phyloP scores from a whole-genome alignment of 106 monocot species.

The Acanthochlamys bracteata region DNA sequence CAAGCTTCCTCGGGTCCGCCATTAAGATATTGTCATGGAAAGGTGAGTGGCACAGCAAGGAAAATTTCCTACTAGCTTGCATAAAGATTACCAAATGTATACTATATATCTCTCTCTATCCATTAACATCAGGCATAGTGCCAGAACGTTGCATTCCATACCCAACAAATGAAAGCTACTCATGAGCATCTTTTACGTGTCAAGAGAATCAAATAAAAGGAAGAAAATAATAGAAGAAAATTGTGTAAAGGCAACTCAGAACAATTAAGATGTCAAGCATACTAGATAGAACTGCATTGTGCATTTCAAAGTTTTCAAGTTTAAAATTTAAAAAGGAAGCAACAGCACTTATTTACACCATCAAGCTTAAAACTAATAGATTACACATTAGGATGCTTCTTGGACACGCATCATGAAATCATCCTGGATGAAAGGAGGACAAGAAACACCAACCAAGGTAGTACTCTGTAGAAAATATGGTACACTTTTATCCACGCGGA shows the following conservation, averaged over 20 bases:
- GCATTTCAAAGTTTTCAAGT: no score
- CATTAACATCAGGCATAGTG: neutral
- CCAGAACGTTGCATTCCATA: neutral
- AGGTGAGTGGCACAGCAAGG: no score
- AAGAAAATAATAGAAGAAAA: neutral
- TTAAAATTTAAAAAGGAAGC: no score
- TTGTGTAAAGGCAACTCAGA: neutral
- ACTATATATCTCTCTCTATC: no score
- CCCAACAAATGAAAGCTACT: neutral
- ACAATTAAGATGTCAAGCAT: neutral
- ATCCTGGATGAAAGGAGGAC: neutral
- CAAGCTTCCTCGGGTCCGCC: no score
- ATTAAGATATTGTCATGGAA: no score
- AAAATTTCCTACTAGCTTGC: no score
- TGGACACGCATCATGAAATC: neutral
- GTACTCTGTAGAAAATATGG: neutral
- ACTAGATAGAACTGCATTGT: no score
- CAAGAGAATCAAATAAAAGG: neutral
- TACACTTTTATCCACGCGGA: neutral
- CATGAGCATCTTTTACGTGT: neutral
- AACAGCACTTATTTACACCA: neutral
- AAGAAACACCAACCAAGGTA: neutral
- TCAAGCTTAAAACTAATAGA: neutral
- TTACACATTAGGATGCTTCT: neutral
- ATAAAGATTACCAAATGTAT: no score